Evolutionary conservation across 129 eudicot species (phyloP).

Genomic region (Flaveria bidentis): DNA sequence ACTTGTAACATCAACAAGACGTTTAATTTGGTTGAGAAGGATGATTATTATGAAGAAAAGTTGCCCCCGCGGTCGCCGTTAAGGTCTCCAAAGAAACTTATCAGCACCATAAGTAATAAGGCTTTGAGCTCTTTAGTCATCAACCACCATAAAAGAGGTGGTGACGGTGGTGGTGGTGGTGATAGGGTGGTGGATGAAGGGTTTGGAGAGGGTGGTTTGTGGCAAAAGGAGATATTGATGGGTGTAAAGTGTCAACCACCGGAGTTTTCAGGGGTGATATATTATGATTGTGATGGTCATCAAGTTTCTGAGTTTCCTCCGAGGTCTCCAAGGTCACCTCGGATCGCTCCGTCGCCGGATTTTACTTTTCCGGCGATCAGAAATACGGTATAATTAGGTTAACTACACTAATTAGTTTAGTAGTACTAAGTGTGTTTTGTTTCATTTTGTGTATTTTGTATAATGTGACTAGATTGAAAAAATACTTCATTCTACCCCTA

Average conservation of each 20-base stretch:
- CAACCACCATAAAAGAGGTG: constrained; percentile 19
- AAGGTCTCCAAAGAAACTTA: constrained; percentile 49
- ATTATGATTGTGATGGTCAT: constrained; percentile 63
- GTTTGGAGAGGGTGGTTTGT: constrained; percentile 68
- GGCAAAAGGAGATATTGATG: constrained; percentile 87
- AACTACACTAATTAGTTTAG: neutral
- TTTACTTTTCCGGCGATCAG: constrained; percentile 51
- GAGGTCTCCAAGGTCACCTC: constrained; percentile 69
- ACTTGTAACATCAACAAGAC: neutral
- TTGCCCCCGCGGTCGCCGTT: constrained; percentile 46
- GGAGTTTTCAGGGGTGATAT: constrained; percentile 77
- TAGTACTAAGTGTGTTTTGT: neutral
- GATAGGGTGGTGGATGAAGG: constrained; percentile 38
- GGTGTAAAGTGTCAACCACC: constrained; percentile 87
- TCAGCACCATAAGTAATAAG: constrained; percentile 46
- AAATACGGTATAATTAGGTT: constrained; percentile 26
- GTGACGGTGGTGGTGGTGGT: neutral
- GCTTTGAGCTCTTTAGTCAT: constrained; percentile 32
- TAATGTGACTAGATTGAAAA: neutral
- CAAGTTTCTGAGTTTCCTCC: constrained; percentile 65
- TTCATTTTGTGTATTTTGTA: constrained; percentile 14
- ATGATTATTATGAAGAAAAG: constrained; percentile 41
- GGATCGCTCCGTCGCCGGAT: constrained; percentile 37
- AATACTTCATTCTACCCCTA: neutral
- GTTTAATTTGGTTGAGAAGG: constrained; percentile 14